phyloP scores from a whole-genome alignment of 2,329 filamentous ascomycete species.

The Phyllosticta ampelicida region DNA sequence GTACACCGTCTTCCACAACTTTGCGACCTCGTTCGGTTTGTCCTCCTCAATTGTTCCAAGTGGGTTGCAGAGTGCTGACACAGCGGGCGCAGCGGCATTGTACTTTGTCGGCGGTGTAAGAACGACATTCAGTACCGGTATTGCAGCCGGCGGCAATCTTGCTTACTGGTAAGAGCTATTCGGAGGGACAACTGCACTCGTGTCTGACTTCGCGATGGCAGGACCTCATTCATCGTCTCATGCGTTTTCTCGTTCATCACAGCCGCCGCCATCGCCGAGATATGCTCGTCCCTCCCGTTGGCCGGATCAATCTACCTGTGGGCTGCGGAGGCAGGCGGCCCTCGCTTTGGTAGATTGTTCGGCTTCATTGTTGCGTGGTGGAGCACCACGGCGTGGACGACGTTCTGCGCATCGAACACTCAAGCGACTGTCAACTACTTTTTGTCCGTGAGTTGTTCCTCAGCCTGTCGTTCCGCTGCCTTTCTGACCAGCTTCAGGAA shows the following conservation, averaged over 20 bases:
- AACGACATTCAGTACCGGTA: constrained; percentile 52
- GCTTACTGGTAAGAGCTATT: constrained; percentile 43
- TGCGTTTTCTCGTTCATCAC: constrained; percentile 52
- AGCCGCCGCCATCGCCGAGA: constrained; percentile 49
- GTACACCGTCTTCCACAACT: constrained; percentile 7
- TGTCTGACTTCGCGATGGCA: constrained; percentile 14
- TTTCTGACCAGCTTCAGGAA: constrained; percentile 24
- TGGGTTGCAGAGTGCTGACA: constrained; percentile 6
- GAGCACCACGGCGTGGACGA: constrained; percentile 53
- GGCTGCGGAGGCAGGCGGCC: constrained; percentile 50
- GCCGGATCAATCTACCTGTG: constrained; percentile 51
- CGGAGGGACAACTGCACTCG: too few species aligned
- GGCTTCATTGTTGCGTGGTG: constrained; percentile 55
- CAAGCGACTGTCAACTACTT: constrained; percentile 30
- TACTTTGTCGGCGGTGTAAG: constrained; percentile 52
- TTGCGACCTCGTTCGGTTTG: constrained; percentile 5
- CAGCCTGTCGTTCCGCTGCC: background rate
- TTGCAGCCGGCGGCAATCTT: constrained; percentile 49
- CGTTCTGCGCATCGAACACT: constrained; percentile 24
- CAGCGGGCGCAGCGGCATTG: constrained; percentile 39
- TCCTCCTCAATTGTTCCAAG: fast-evolving
- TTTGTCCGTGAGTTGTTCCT: constrained; percentile 16
- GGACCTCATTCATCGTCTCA: constrained; percentile 50
- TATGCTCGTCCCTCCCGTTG: constrained; percentile 48
- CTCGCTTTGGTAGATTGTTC: constrained; percentile 43